phyloP scores from a whole-genome alignment of 2,329 filamentous ascomycete species.

The Dothistroma pini region DNA sequence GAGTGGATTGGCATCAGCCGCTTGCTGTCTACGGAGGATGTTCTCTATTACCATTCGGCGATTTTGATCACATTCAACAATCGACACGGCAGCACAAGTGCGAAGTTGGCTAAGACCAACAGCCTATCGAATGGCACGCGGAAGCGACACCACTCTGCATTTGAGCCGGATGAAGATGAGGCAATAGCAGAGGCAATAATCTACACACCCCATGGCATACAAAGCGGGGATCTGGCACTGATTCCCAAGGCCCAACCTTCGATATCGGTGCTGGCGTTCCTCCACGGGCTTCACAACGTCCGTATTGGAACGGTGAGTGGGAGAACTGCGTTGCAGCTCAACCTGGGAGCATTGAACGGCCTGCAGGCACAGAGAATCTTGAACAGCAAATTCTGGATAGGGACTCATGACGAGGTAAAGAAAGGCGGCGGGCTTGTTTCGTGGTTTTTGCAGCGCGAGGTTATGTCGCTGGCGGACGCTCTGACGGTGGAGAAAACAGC shows the following conservation, averaged over 20 bases:
- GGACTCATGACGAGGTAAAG: conserved; percentile 64
- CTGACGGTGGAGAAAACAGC: conserved; percentile 44
- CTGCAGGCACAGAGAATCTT: conserved; percentile 53
- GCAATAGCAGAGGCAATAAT: conserved; percentile 54
- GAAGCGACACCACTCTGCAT: conserved; percentile 13
- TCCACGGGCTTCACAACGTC: conserved; percentile 64
- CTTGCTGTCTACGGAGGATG: conserved; percentile 52
- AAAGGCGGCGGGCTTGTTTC: conserved; percentile 55
- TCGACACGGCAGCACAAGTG: conserved; percentile 15
- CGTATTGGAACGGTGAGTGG: conserved; percentile 37
- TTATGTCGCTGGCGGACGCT: conserved; percentile 46
- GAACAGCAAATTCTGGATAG: conserved; percentile 60
- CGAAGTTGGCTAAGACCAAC: conserved; percentile 4
- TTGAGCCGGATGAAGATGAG: conserved; percentile 25
- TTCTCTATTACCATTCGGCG: conserved; percentile 60
- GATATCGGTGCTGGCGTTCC: conserved; percentile 54
- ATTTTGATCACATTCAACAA: conserved; percentile 55
- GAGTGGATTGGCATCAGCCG: conserved; percentile 60
- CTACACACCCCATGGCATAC: conserved; percentile 63
- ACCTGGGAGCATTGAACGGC: conserved; percentile 61
- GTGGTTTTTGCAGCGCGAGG: conserved; percentile 45
- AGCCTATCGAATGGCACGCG: conserved; percentile 29
- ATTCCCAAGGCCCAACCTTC: conserved; percentile 45
- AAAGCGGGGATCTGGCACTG: conserved; percentile 42
- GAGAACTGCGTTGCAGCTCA: conserved; percentile 52